These are phyloP conservation scores for Patellifolia procumbens DNA, from an alignment of 179 eudicot genomes.

Conservation along the genomic window DNA sequence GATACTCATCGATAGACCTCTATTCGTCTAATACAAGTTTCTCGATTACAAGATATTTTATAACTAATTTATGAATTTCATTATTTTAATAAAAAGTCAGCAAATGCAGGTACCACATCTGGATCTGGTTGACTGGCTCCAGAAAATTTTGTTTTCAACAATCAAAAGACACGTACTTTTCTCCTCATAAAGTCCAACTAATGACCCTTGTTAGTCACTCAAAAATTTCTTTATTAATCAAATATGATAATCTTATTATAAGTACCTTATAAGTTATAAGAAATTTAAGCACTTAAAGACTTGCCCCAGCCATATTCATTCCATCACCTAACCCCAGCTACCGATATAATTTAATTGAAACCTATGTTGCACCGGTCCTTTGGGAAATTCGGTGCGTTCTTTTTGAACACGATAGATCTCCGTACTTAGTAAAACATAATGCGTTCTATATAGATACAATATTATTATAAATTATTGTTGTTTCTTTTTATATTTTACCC, in stretches of 20 bases:
- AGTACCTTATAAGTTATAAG: neutral
- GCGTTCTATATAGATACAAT: too few relatives aligned
- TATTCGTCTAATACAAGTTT: too few relatives aligned
- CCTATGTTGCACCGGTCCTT: neutral
- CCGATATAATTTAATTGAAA: neutral
- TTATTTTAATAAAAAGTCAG: too few relatives aligned
- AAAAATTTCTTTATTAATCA: neutral
- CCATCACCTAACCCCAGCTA: constrained; percentile 7
- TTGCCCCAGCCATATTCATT: neutral
- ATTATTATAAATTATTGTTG: too few relatives aligned
- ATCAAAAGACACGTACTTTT: constrained; percentile 3
- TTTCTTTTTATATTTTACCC: too few relatives aligned
- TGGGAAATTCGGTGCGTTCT: too few relatives aligned
- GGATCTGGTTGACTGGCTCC: neutral
- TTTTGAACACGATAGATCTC: too few relatives aligned
- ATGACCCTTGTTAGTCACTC: neutral
- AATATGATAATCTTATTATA: neutral
- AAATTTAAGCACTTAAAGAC: neutral
- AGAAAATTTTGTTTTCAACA: neutral
- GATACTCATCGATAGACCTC: too few relatives aligned
- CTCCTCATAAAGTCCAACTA: neutral
- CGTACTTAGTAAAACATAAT: too few relatives aligned
- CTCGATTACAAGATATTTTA: too few relatives aligned
- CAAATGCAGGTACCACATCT: constrained; percentile 2
- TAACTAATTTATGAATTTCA: too few relatives aligned